Evolutionary conservation across 108 stramenopile genomes (phyloP).

Genomic region (Aurantiochytrium sp.): DNA sequence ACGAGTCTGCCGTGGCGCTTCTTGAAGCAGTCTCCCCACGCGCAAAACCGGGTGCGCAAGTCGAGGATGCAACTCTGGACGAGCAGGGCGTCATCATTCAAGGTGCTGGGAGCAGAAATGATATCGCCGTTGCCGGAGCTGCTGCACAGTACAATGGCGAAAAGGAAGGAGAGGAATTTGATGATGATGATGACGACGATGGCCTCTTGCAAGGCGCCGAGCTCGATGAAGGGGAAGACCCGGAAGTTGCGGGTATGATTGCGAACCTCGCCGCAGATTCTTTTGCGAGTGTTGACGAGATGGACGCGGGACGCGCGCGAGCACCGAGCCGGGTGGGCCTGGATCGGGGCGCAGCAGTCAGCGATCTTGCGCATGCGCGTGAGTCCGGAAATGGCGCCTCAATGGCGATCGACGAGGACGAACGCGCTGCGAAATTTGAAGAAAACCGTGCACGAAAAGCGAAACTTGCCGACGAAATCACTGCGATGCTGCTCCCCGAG

Average conservation of each 20-base stretch:
- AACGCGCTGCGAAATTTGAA: not conserved
- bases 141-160: no score
- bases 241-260: not conserved
- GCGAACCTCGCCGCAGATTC: not conserved
- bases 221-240: not conserved
- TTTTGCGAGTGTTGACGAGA: not conserved
- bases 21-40: not conserved
- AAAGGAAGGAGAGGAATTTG: not conserved
- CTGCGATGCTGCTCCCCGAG: constrained; percentile 8
- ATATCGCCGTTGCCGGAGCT: no score
- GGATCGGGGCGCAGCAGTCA: not conserved
- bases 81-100: no score
- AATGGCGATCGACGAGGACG: not conserved
- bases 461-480: not conserved
- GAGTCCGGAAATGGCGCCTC: no score
- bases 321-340: not conserved
- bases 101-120: no score
- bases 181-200: not conserved
- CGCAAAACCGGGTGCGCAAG: no score
- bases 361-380: no score
- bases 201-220: no score
- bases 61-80: no score
- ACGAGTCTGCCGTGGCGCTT: not conserved
- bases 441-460: not conserved
- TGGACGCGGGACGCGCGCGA: not conserved